phyloP scores from a whole-genome alignment of 495 filamentous ascomycete species.

The Xylaria curta region DNA sequence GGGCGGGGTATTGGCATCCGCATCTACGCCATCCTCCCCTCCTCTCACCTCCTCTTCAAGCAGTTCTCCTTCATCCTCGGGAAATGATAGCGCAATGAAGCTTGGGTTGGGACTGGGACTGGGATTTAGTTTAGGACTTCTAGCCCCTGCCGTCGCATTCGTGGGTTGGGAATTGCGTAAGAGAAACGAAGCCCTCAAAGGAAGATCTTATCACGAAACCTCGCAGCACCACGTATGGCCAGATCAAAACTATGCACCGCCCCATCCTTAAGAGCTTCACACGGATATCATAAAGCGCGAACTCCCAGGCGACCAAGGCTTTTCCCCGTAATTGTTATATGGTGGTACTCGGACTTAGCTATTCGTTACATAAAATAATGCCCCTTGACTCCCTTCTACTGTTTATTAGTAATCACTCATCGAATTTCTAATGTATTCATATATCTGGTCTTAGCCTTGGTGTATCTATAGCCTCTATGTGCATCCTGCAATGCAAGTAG shows the following conservation, averaged over 20 bases:
- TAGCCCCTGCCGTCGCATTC: conserved; percentile 2
- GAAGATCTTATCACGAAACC: neutral
- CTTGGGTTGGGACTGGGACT: neutral
- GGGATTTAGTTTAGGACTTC: conserved; percentile 3
- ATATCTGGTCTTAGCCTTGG: neutral
- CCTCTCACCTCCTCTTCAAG: conserved; percentile 2
- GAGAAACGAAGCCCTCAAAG: neutral
- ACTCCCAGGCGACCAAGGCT: neutral
- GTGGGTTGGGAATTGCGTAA: conserved; percentile 12
- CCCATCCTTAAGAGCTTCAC: neutral
- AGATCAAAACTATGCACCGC: neutral
- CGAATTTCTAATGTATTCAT: neutral
- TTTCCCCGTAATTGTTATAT: neutral
- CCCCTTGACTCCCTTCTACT: neutral
- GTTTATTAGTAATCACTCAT: neutral
- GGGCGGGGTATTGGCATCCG: neutral
- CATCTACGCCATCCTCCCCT: neutral
- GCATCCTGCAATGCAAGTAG: neutral
- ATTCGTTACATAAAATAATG: neutral
- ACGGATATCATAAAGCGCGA: neutral
- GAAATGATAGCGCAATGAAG: neutral
- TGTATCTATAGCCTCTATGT: too few species aligned
- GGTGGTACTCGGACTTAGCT: neutral
- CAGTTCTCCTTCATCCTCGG: conserved; percentile 45
- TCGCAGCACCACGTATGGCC: neutral